These are phyloP conservation scores for Lentinula aciculospora DNA, from an alignment of 768 basidiomycete genomes.

Conservation along the genomic window DNA sequence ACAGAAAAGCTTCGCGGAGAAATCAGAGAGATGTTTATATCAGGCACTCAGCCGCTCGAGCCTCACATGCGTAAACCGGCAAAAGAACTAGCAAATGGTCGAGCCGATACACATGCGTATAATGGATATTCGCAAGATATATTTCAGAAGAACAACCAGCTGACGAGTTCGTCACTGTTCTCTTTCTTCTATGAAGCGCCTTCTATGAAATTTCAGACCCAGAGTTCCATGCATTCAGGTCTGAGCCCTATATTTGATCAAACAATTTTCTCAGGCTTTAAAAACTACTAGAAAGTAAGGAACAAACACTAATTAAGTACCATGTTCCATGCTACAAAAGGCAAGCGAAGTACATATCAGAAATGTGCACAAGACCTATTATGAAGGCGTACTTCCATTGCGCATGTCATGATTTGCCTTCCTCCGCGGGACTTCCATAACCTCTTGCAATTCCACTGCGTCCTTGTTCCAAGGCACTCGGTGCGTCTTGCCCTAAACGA, in stretches of 20 bases:
- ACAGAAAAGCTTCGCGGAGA: background rate
- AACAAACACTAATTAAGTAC: too few relatives aligned
- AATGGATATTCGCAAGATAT: background rate
- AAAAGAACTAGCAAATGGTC: background rate
- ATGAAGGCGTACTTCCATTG: background rate
- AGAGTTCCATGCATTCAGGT: too few relatives aligned
- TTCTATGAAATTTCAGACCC: too few relatives aligned
- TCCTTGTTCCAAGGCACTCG: slow-evolving; percentile 83
- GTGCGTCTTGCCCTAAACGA: slow-evolving; percentile 70
- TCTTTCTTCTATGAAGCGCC: too few relatives aligned
- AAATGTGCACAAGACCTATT: too few relatives aligned
- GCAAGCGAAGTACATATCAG: background rate
- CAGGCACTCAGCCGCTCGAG: background rate
- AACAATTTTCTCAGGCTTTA: too few relatives aligned
- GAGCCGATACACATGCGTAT: background rate
- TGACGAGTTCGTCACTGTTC: background rate
- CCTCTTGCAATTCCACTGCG: slow-evolving; percentile 85
- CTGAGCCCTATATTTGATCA: too few relatives aligned
- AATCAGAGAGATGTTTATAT: too few relatives aligned
- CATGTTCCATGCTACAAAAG: background rate
- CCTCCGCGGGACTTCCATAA: slow-evolving; percentile 49
- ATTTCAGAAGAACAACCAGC: background rate
- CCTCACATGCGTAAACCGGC: background rate
- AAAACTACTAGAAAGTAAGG: too few relatives aligned
- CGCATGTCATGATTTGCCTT: background rate